A percentile compares a stretch with the other conserved stretches of the same genome.
Evolutionary conservation across 2,329 filamentous ascomycete species (phyloP).

Genomic region (Mollisiaceae sp.): DNA sequence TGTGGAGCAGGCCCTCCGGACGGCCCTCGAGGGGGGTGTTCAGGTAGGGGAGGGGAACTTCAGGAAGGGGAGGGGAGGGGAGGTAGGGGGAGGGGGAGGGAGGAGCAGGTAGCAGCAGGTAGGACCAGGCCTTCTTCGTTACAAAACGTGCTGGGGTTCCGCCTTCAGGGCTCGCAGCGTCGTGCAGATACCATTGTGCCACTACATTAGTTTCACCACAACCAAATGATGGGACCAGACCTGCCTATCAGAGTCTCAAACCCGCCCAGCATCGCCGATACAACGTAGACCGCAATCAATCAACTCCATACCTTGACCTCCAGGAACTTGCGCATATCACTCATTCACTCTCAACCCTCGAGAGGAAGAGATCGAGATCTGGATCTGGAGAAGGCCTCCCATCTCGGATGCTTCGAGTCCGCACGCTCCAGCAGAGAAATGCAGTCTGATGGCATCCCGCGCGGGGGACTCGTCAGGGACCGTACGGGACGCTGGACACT

Average conservation of each 20-base stretch:
- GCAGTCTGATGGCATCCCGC: too few relatives aligned
- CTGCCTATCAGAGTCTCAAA: not conserved
- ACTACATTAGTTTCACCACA: constrained; percentile 1
- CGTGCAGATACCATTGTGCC: not conserved
- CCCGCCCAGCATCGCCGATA: not conserved
- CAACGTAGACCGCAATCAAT: not conserved
- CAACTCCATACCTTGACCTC: not conserved
- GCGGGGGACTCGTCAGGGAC: too few relatives aligned
- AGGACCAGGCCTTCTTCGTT: too few relatives aligned
- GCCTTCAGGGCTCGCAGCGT: not conserved
- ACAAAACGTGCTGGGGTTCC: too few relatives aligned
- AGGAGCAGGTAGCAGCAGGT: too few relatives aligned
- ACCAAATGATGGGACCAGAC: not conserved
- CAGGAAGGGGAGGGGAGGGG: not conserved
- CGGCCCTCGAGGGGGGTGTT: too few relatives aligned
- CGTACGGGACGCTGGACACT: too few relatives aligned
- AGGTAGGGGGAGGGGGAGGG: not conserved
- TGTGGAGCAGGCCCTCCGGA: constrained; percentile 1
- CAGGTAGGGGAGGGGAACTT: not conserved
- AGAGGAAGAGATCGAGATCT: not conserved
- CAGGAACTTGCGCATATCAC: not conserved
- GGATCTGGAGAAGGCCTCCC: not conserved
- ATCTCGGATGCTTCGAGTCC: not conserved
- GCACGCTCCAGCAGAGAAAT: not conserved
- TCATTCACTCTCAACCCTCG: too few relatives aligned